Percentiles rank a stretch among this genome's conserved stretches.
phyloP scores from a whole-genome alignment of 352 stramenopile genomes.

The Phytophthora chlamydospora region DNA sequence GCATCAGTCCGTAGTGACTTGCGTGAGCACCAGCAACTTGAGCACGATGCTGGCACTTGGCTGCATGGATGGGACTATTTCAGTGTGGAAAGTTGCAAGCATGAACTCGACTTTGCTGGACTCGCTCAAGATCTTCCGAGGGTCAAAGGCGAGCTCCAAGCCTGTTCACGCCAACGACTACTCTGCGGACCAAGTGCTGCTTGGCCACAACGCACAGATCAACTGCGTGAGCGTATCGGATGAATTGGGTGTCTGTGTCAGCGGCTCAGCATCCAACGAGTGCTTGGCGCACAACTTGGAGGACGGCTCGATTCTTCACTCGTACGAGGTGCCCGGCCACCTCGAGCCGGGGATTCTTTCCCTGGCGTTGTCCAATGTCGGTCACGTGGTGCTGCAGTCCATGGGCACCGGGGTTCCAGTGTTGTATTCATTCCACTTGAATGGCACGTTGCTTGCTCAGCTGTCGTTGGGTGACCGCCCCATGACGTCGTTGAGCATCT shows the following conservation, averaged over 20 bases:
- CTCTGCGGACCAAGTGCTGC: conserved; percentile 73
- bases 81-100: conserved; percentile 76
- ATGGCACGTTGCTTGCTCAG: conserved; percentile 64
- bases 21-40: conserved; percentile 53
- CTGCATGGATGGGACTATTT: conserved; percentile 75
- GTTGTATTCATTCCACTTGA: conserved; percentile 79
- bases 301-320: conserved; percentile 70
- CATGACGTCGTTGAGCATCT: conserved; percentile 66
- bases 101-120: conserved; percentile 74
- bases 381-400: conserved; percentile 77
- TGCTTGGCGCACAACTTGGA: conserved; percentile 70
- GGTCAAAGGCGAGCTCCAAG: conserved; percentile 48
- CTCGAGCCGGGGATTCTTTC: conserved; percentile 56
- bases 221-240: conserved; percentile 74
- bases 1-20: conserved; percentile 74
- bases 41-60: conserved; percentile 61
- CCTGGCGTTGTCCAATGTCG: conserved; percentile 67
- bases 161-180: conserved; percentile 83
- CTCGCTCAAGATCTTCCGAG: conserved; percentile 80
- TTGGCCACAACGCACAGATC: conserved; percentile 67
- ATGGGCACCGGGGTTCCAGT: conserved; percentile 54
- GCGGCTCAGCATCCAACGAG: conserved; percentile 67
- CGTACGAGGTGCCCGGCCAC: conserved; percentile 52
- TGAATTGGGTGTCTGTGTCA: conserved; percentile 77
- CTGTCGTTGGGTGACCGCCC: conserved; percentile 35